phyloP scores from a whole-genome alignment of 2,329 filamentous ascomycete genomes.

The Xylaria multiplex region DNA sequence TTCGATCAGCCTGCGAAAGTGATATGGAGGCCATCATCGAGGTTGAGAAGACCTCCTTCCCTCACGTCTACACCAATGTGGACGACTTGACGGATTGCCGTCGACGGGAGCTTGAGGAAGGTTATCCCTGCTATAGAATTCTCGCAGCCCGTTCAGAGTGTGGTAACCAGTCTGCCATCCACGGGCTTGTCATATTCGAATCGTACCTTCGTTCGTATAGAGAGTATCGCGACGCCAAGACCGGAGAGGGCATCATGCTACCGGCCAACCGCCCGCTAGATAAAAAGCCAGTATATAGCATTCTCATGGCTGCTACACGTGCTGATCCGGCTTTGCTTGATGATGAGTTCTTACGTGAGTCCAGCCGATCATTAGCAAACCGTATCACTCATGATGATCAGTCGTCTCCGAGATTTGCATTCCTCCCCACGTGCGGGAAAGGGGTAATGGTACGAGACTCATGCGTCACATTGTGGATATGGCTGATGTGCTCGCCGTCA shows the following conservation, averaged over 20 bases:
- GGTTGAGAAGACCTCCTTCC: slow-evolving; percentile 33
- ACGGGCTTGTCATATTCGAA: slow-evolving; percentile 33
- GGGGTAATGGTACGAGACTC: slow-evolving; percentile 31
- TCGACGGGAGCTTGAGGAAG: slow-evolving; percentile 28
- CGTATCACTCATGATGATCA: slow-evolving; percentile 21
- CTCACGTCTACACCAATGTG: slow-evolving; percentile 29
- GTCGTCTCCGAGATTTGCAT: slow-evolving; percentile 36
- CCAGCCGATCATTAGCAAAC: neutral
- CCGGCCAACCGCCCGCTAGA: slow-evolving; percentile 32
- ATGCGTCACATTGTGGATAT: slow-evolving; percentile 34
- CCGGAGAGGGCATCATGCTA: slow-evolving; percentile 28
- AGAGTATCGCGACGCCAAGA: slow-evolving; percentile 23
- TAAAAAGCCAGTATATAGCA: slow-evolving; percentile 31
- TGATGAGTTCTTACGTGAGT: slow-evolving; percentile 36
- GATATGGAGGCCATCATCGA: slow-evolving; percentile 33
- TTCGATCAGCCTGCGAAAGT: slow-evolving; percentile 28
- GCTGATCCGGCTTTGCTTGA: slow-evolving; percentile 32
- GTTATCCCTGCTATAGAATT: slow-evolving; percentile 29
- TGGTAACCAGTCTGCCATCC: slow-evolving; percentile 8
- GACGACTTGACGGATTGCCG: slow-evolving; percentile 18
- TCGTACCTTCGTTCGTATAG: slow-evolving; percentile 29
- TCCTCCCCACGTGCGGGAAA: slow-evolving; percentile 28
- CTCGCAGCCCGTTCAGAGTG: slow-evolving; percentile 7
- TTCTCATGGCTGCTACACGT: slow-evolving; percentile 33
- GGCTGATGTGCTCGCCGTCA: slow-evolving; percentile 29